A percentile compares a stretch with the other conserved stretches of the same genome.
Conservation (phyloP, 345 rosid species). For the Gossypium ekmanianum region DNA sequence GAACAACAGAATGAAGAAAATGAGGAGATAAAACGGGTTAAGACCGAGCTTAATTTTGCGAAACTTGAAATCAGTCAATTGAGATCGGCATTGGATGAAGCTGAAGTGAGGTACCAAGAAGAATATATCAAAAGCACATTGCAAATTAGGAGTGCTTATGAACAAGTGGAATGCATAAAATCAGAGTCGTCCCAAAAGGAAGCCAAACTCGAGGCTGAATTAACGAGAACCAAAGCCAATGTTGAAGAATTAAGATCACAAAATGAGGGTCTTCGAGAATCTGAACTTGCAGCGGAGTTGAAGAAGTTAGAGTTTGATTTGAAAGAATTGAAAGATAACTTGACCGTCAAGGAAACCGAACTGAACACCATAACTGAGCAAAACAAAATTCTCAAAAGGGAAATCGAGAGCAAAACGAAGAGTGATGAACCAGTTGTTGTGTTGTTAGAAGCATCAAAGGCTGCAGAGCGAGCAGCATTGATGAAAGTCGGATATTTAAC, state of each 20-base stretch:
- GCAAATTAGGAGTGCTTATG: conserved; percentile 81
- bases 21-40: conserved; percentile 39
- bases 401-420: conserved; percentile 49
- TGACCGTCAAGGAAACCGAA: conserved; percentile 52
- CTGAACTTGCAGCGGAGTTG: conserved; percentile 36
- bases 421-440: conserved; percentile 37
- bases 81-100: conserved; percentile 62
- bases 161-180: conserved; percentile 58
- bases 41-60: conserved; percentile 47
- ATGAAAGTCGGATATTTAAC: conserved; percentile 52
- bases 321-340: conserved; percentile 45
- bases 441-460: conserved; percentile 42
- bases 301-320: conserved; percentile 52
- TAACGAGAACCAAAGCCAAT: conserved; percentile 37
- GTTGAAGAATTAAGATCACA: conserved; percentile 53
- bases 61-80: conserved; percentile 58
- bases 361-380: conserved; percentile 42
- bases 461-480: conserved; percentile 60
- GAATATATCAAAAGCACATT: conserved; percentile 82
- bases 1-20: conserved; percentile 28
- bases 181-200: conserved; percentile 50
- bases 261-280: conserved; percentile 19
- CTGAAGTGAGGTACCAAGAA: conserved; percentile 83
- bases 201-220: conserved; percentile 49
- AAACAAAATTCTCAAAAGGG: conserved; percentile 50